These are phyloP conservation scores for Trametes hirsuta DNA, from an alignment of 1,284 basidiomycete species.

Conservation along the genomic window DNA sequence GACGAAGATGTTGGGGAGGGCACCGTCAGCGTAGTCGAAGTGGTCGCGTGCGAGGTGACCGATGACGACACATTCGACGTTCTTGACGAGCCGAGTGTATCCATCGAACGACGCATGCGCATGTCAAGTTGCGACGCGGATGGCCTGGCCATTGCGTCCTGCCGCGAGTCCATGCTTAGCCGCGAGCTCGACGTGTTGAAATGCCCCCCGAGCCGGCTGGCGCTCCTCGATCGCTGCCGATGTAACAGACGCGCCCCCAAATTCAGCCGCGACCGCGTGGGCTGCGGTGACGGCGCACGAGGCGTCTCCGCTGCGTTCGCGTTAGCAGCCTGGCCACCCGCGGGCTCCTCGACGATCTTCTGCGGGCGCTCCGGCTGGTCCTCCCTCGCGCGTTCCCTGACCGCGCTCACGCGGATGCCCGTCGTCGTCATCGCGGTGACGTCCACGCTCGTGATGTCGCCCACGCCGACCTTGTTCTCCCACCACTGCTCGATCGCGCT, in stretches of 20 bases:
- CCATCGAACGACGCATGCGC: constrained; percentile 28
- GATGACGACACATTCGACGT: constrained; percentile 18
- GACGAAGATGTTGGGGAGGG: constrained; percentile 19
- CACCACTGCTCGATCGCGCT: constrained; percentile 69
- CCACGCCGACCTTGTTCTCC: constrained; percentile 73
- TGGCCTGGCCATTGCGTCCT: constrained; percentile 22
- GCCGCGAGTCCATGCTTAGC: constrained; percentile 27
- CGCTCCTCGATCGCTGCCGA: constrained; percentile 27
- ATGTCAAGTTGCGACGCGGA: constrained; percentile 8
- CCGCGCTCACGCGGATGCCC: constrained; percentile 28
- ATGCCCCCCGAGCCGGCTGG: constrained; percentile 10
- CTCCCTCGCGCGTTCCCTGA: constrained; percentile 25
- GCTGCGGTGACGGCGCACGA: constrained; percentile 1
- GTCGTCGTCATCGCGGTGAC: constrained; percentile 24
- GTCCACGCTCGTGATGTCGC: constrained; percentile 48
- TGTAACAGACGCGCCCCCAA: constrained; percentile 32
- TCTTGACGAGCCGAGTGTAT: constrained; percentile 25
- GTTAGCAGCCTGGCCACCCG: neutral
- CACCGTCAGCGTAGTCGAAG: constrained; percentile 25
- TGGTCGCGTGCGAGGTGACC: constrained; percentile 14
- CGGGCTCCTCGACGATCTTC: constrained; percentile 28
- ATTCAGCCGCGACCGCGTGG: constrained; percentile 26
- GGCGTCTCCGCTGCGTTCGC: neutral
- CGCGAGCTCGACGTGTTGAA: constrained; percentile 24
- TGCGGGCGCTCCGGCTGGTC: constrained; percentile 18